Evolutionary conservation across 1,284 basidiomycete species (phyloP).

Genomic region (Cryptococcus depauperatus): DNA sequence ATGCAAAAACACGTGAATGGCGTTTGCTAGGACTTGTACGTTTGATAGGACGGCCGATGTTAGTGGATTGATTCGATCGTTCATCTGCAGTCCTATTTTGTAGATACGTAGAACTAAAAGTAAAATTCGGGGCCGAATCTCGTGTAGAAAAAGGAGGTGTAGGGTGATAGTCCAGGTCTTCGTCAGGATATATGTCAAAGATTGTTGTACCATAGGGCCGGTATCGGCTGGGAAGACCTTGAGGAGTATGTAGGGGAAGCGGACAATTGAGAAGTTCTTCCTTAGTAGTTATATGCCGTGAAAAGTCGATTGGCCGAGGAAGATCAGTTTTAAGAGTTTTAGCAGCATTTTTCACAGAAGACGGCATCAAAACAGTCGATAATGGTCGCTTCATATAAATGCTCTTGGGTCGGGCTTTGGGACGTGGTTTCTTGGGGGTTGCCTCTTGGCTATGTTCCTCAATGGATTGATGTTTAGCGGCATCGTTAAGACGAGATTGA

Average conservation of each 20-base stretch:
- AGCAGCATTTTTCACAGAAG: no score
- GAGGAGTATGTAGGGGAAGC: constrained; percentile 1
- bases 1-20: not conserved
- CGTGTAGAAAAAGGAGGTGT: not conserved
- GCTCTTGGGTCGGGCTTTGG: not conserved
- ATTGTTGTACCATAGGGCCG: not conserved
- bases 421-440: not conserved
- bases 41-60: not conserved
- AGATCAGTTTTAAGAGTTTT: no score
- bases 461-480: no score
- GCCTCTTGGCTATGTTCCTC: no score
- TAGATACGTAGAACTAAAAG: not conserved
- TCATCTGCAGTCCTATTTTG: no score
- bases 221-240: constrained; percentile 3
- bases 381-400: not conserved
- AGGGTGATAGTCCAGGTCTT: constrained; percentile 3
- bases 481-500: no score
- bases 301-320: not conserved
- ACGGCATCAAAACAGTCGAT: no score
- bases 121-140: not conserved
- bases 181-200: constrained; percentile 3
- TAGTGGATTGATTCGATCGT: not conserved
- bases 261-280: not conserved
- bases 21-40: not conserved
- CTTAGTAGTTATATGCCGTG: not conserved